These are phyloP conservation scores for Russula virescens DNA, from an alignment of 768 basidiomycete genomes.

Conservation along the genomic window DNA sequence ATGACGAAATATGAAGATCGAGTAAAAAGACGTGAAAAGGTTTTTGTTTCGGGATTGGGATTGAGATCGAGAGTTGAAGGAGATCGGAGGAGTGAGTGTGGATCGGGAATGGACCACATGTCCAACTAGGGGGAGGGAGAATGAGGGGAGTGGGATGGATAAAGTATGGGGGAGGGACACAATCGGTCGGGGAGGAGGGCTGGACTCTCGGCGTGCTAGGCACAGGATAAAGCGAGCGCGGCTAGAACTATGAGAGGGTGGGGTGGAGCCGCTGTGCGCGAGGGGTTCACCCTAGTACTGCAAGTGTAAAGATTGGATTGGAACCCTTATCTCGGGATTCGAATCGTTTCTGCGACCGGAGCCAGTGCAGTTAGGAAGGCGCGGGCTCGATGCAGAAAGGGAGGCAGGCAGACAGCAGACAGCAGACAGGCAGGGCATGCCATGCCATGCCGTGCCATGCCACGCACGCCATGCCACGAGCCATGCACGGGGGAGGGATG, in stretches of 20 bases:
- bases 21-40: no score
- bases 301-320: not conserved
- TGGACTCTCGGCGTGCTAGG: conserved; percentile 11
- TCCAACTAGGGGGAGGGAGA: not conserved
- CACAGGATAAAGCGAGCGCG: not conserved
- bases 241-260: conserved; percentile 13
- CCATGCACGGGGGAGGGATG: no score
- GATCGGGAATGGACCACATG: conserved; percentile 10
- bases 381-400: not conserved
- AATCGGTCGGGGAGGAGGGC: conserved; percentile 3
- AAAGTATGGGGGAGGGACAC: not conserved
- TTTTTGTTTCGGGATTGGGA: not conserved
- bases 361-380: conserved; percentile 14
- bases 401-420: no score
- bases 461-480: no score
- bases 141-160: no score
- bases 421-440: no score
- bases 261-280: not conserved
- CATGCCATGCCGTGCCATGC: no score
- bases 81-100: conserved; percentile 20
- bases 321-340: conserved; percentile 12
- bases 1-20: conserved; percentile 11
- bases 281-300: conserved; percentile 1
- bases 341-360: not conserved
- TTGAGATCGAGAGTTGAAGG: conserved; percentile 14